A percentile compares a stretch with the other conserved stretches of the same genome.
These are phyloP conservation scores for Cenchrus fungigraminus DNA, from an alignment of 176 grass and related monocot genomes.

Conservation along the genomic window DNA sequence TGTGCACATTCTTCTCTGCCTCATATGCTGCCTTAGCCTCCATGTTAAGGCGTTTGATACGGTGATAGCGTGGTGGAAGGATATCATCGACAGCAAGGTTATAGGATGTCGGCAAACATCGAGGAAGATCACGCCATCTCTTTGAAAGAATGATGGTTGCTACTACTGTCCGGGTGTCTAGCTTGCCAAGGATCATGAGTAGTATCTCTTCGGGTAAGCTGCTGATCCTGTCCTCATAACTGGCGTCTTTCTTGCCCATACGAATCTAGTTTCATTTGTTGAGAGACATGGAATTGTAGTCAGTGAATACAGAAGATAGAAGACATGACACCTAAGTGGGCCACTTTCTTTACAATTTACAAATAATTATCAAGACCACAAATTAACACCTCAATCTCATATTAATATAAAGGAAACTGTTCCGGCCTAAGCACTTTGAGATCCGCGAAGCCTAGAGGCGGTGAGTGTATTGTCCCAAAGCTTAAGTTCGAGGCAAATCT, in stretches of 20 bases:
- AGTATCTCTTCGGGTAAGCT: conserved; percentile 26
- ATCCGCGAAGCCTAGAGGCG: too few relatives aligned
- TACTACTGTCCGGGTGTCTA: not conserved
- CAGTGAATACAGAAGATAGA: not conserved
- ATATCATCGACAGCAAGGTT: conserved; percentile 31
- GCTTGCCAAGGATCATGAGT: conserved; percentile 13
- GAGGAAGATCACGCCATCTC: conserved; percentile 35
- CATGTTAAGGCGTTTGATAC: not conserved
- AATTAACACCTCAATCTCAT: too few relatives aligned
- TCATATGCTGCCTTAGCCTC: conserved; percentile 1
- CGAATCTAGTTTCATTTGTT: not conserved
- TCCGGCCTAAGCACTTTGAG: too few relatives aligned
- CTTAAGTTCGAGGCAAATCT: not conserved
- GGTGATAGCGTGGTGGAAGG: conserved; percentile 26
- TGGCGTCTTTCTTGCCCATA: not conserved
- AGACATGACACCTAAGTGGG: not conserved
- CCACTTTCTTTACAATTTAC: not conserved
- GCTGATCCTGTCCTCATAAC: conserved; percentile 21
- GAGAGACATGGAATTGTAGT: not conserved
- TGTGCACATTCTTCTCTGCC: conserved; percentile 3
- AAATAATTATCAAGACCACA: too few relatives aligned
- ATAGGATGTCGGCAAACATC: not conserved
- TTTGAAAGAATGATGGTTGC: conserved; percentile 24
- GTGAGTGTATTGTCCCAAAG: too few relatives aligned
- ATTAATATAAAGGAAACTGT: not conserved